Base-by-base conservation (phyloP, 23 red algal genomes). In the Pyropia haitanensis region DNA sequence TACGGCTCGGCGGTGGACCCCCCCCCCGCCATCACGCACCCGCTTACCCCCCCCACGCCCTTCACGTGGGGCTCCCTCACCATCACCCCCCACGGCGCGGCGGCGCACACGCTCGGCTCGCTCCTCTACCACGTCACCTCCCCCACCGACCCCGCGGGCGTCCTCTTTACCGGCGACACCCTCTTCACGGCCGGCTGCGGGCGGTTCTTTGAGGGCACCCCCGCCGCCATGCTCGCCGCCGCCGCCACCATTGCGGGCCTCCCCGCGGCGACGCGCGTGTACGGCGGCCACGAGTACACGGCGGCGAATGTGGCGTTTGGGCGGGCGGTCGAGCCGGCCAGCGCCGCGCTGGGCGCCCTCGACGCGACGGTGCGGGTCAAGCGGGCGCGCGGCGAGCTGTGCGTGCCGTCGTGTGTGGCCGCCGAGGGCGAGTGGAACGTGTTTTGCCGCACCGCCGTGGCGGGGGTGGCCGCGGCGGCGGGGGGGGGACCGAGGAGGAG, bases 271-370 rank as follows among this genome's bases (percentile, higher is more conserved):
- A 82, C 85, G 48, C 64, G 67, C 56, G 72, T 98, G 28, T 98
- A 81, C 68, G 91, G 94, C 56, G 94, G 94, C 34, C 94, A 98
- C 71, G 94, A 98, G 68, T 98, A 98, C 71, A 98, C 94, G 3
- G 78, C 91, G 56, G 61, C 80, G 15, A 98, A 98, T 75, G 56
- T 98, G 67, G 49, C 31, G 32, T 98, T 98, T 57, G 94, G 86
- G 27, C 49, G 31, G 48, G 77, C 64, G 25, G 80, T 98, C 53
- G 94, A 98, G 44, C 39, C 79, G 2, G 54, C 52, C 24, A 98
- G 88, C 39, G 18, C 73, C 14, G 31, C 31, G 31, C 59, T 90
- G 58, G 17, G 56, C 48, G 54, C 71, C 39, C 88, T 91, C 52
- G 56, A 91, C 1, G 62, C n/a, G 23, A 76, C 78, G 80, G 94